Evolutionary conservation across 306 rosid genomes (phyloP).

Genomic region (Citrullus amarus): DNA sequence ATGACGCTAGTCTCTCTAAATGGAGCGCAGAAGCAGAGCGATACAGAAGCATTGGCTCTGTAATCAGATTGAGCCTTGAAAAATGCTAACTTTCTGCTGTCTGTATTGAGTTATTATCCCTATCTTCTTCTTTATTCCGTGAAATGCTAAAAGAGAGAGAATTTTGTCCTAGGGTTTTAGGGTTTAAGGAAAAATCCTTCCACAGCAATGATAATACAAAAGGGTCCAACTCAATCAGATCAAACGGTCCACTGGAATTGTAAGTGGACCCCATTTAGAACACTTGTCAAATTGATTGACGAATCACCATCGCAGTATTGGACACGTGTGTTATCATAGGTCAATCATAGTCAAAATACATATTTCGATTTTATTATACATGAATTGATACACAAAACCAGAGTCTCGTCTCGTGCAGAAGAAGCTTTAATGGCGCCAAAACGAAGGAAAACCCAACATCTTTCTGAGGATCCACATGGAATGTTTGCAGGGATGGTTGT

Average conservation of each 20-base stretch:
- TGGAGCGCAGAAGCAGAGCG: slow-evolving; percentile 47
- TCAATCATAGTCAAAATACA: not conserved
- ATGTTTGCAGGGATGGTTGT: slow-evolving; percentile 56
- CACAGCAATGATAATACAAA: not conserved
- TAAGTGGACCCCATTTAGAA: not conserved
- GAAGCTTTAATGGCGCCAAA: slow-evolving; percentile 55
- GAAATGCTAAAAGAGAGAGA: not conserved
- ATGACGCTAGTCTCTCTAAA: slow-evolving; percentile 30
- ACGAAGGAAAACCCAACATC: slow-evolving; percentile 22
- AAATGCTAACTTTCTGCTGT: not conserved
- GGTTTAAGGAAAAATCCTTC: not conserved
- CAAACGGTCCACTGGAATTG: not conserved
- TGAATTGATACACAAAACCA: not conserved
- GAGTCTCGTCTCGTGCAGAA: slow-evolving; percentile 5
- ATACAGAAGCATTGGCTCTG: slow-evolving; percentile 27
- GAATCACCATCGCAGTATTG: not conserved
- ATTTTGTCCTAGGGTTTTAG: not conserved
- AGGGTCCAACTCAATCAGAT: not conserved
- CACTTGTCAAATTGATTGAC: not conserved
- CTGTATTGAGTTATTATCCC: not conserved
- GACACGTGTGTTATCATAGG: not conserved
- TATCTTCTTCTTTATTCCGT: not conserved
- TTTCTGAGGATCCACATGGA: slow-evolving; percentile 32
- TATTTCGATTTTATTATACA: not conserved
- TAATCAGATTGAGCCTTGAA: not conserved